Base-by-base conservation (phyloP, 148 eudicot species). In the Vaccinium macrocarpon region DNA sequence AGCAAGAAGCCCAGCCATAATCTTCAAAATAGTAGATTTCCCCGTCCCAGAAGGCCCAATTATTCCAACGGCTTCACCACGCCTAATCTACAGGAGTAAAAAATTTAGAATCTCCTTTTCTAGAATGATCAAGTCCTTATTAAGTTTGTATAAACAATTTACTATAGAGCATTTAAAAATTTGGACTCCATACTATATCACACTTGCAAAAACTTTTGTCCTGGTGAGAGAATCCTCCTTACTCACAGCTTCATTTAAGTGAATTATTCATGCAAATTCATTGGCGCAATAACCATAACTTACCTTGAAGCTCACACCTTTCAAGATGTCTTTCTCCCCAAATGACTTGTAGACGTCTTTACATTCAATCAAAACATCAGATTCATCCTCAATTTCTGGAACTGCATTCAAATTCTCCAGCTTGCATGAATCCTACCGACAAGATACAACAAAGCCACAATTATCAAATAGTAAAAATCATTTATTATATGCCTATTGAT, bases 41-140 rank as follows among this genome's bases (percentile, higher is more conserved):
- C 98, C 98, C n/a, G 98, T 96, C 84, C 98, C 98, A 86, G 98
- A 96, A 59, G 98, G 96, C 81, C 98, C 98, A 83, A 96, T 94
- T 51, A 96, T 96, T 85, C 98, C 98, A 87, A 96, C 94, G 76
- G 98, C 98, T 85, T 96, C 98, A 38, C 98, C 98, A 89, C 93
- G 95, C 86, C 98, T 92, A 88, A 96, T 94, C 98, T 95, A 87
- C 82, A 88, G 70, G 86, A 66, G 81, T 64, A 23, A 6, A 15
- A 82, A 6, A 64, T 11, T 53, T 79, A 27, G 21, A 19, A 56
- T 10, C 35, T 66, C 72, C 35, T 6, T 23, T 14, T 13, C 19
- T 42, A 81, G 46, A 27, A 66, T 4, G 16, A 23, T 66, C 35
- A 12, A 66, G 16, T 27, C 14, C 25, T 66, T 27, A 25, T 10